Percentiles rank a stretch among this genome's conserved stretches.
phyloP scores from a whole-genome alignment of 306 rosid species.

The Quercus agrifolia region DNA sequence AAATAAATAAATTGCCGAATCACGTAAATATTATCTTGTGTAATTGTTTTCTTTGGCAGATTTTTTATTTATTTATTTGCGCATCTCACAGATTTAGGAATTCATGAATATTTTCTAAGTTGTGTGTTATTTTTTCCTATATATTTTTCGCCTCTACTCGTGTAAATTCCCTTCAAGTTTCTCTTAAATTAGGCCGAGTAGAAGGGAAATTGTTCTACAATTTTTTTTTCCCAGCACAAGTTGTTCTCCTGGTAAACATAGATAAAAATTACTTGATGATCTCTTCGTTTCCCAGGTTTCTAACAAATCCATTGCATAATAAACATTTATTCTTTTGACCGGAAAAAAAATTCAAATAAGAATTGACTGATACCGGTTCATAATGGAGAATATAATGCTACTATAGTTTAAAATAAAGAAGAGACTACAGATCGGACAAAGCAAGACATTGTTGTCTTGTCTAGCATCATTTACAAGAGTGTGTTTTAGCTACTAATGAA shows the following conservation, averaged over 20 bases:
- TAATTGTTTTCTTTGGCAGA: no score
- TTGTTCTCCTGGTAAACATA: no score
- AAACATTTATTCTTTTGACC: neutral
- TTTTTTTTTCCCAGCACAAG: no score
- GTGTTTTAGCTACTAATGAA: neutral
- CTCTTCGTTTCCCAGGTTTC: neutral
- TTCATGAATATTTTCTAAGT: no score
- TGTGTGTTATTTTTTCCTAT: no score
- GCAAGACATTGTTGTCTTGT: neutral
- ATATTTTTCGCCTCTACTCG: no score
- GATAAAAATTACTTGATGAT: neutral
- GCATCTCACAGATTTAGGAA: no score
- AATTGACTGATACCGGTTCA: neutral
- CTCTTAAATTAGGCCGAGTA: no score
- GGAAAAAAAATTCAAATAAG: neutral
- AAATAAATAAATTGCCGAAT: accelerated
- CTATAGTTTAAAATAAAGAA: neutral
- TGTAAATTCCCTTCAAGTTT: no score
- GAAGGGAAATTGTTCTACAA: no score
- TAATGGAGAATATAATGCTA: neutral
- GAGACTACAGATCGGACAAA: neutral
- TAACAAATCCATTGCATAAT: neutral
- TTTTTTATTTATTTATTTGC: no score
- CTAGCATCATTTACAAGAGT: neutral
- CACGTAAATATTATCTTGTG: no score